A percentile compares a stretch with the other conserved stretches of the same genome.
Conservation (phyloP, 805 yeast genomes). For the Metschnikowia sp. region DNA sequence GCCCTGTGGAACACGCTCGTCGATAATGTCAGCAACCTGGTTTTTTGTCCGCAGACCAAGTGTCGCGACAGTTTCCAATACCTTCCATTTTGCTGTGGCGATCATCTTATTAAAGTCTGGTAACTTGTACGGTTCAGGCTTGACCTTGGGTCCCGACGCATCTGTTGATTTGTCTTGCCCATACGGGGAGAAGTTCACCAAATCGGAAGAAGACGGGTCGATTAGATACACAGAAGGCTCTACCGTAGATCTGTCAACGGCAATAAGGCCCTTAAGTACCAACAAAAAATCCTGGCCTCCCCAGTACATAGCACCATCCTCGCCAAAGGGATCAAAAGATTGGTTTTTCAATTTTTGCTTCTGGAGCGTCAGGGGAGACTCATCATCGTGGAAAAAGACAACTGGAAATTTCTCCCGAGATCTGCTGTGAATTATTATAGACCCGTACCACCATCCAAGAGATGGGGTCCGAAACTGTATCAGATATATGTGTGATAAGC, state of each 20-base stretch:
- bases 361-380: constrained; percentile 67
- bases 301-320: constrained; percentile 64
- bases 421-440: constrained; percentile 69
- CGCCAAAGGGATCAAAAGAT: constrained; percentile 72
- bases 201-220: constrained; percentile 71
- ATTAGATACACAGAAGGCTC: constrained; percentile 73
- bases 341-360: constrained; percentile 59
- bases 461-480: constrained; percentile 83
- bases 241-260: constrained; percentile 62
- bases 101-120: constrained; percentile 45
- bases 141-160: background rate
- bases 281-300: constrained; percentile 81
- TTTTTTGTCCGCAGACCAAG: constrained; percentile 51
- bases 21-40: constrained; percentile 62
- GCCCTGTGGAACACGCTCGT: constrained; percentile 57
- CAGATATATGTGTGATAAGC: constrained; percentile 62
- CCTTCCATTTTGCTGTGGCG: constrained; percentile 77
- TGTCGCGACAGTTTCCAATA: constrained; percentile 79
- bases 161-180: constrained; percentile 1
- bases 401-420: constrained; percentile 73
- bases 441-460: constrained; percentile 89
- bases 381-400: constrained; percentile 89
- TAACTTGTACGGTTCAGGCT: constrained; percentile 20
- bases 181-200: constrained; percentile 51
- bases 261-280: constrained; percentile 51